A percentile compares a stretch with the other conserved stretches of the same genome.
These are phyloP conservation scores for Paraconiothyrium brasiliense DNA, from an alignment of 2,329 filamentous ascomycete genomes.

Conservation along the genomic window DNA sequence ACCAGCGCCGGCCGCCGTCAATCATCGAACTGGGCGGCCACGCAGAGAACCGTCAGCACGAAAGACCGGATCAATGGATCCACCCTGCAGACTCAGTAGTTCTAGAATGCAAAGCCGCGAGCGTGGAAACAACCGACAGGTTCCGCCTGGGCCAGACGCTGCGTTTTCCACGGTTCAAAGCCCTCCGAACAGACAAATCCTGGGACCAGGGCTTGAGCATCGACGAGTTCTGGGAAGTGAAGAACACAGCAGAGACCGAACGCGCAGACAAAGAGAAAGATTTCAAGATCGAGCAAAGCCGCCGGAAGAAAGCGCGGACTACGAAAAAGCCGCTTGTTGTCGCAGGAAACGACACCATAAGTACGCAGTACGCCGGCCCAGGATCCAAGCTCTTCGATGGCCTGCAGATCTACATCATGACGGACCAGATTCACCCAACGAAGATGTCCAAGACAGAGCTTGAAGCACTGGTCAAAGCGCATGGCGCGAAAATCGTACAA, in stretches of 20 bases:
- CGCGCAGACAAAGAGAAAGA: conserved; percentile 72
- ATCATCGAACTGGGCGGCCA: conserved; percentile 82
- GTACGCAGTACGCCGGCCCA: conserved; percentile 65
- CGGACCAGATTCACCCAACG: conserved; percentile 72
- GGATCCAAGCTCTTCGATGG: conserved; percentile 76
- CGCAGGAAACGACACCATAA: conserved; percentile 67
- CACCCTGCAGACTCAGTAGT: conserved; percentile 87
- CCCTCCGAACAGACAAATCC: conserved; percentile 79
- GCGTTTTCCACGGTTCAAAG: conserved; percentile 90
- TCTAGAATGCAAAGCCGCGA: conserved; percentile 86
- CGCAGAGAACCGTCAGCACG: conserved; percentile 72
- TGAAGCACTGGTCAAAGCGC: conserved; percentile 80
- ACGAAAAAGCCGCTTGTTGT: conserved; percentile 76
- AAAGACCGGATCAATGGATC: conserved; percentile 93
- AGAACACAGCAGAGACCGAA: conserved; percentile 74
- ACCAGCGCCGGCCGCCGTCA: conserved; percentile 76
- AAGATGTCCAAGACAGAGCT: conserved; percentile 83
- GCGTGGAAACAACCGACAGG: conserved; percentile 75
- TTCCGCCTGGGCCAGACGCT: conserved; percentile 82
- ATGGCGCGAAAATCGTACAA: conserved; percentile 84
- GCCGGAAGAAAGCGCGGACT: conserved; percentile 71
- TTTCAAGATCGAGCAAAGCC: conserved; percentile 73
- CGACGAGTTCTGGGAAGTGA: conserved; percentile 79
- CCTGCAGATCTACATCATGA: conserved; percentile 83
- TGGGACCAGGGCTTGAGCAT: conserved; percentile 84